Base-by-base conservation (phyloP, 2,329 filamentous ascomycete species). In the Colletotrichum siamense region DNA sequence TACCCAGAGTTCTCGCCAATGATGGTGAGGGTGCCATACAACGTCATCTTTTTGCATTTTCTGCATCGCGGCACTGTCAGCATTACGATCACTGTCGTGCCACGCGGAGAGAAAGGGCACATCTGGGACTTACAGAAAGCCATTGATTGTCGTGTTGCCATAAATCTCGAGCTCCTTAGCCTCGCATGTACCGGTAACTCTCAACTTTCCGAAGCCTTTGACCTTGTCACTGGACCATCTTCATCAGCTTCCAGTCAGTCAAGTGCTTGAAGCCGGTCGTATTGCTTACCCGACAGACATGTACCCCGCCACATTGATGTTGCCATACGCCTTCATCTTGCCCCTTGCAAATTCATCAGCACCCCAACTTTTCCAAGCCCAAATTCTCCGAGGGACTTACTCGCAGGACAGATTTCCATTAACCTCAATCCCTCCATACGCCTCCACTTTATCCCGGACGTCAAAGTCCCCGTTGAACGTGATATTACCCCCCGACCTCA, bases 141-240 rank as follows among this genome's bases (percentile, higher is more conserved):
- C 88, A 12, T 86, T 85, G 74, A 89, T 85, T 57, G 81, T 85
- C 57, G 89, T 80, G 66, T 87, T 86, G 9, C 88, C 88, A 79
- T 87, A 89, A 15, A 89, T 86, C 74, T 89, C 87, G 22, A 89
- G 79, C 32, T 86, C 85, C 5, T 83, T 81, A 13, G 84, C 87
- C 52, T 89, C 84, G 8, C 88, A 81, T 28, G 82, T 85, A 8
- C 88, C 88, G 13, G 82, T 81, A 28, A 89, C 79, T 67, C 82
- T 87, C 49, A 89, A 82, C 79, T 88, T 88, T 24, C 88, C 88
- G 77, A 85, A 88, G 30, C 87, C 85, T 66, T 87, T 88, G 78
- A 89, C 85, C 75, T 86, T 87, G 76, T 86, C 86, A 61, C 86
- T 88, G 61, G 57, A 39, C 18, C 28, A 28, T 18, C 18, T 30